Percentiles rank a stretch among this genome's conserved stretches.
Evolutionary conservation across 2,329 filamentous ascomycete species (phyloP).

Genomic region (Cytospora schulzeri): DNA sequence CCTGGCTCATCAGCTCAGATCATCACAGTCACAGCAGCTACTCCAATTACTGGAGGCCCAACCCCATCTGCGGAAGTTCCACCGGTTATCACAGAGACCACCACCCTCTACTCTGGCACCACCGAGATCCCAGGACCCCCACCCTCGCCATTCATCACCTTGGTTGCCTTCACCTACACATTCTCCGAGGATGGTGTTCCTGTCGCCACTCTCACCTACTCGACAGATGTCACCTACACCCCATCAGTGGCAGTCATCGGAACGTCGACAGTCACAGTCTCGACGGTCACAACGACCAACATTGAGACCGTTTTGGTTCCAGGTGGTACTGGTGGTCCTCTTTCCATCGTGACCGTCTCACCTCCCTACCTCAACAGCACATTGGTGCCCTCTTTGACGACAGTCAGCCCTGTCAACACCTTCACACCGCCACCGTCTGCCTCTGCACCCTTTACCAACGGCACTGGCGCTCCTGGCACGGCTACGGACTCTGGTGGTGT

Average conservation of each 20-base stretch:
- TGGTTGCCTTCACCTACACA: constrained; percentile 32
- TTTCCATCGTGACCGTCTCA: background rate
- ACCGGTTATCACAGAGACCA: constrained; percentile 12
- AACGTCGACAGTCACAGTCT: constrained; percentile 20
- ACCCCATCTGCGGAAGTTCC: constrained; percentile 9
- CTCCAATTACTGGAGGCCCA: constrained; percentile 9
- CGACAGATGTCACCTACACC: constrained; percentile 21
- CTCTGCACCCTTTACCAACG: constrained; percentile 8
- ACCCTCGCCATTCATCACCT: constrained; percentile 16
- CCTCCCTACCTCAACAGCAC: constrained; percentile 13
- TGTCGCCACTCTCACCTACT: constrained; percentile 23
- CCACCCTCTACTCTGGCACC: constrained; percentile 17
- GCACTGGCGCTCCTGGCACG: background rate
- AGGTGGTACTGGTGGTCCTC: constrained; percentile 6
- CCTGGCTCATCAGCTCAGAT: constrained; percentile 17
- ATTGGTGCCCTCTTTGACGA: constrained; percentile 13
- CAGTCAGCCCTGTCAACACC: constrained; percentile 6
- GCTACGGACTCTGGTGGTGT: background rate
- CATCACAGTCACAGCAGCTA: constrained; percentile 23
- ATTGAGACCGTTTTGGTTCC: constrained; percentile 20
- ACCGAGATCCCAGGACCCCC: constrained; percentile 20
- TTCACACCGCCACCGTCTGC: background rate
- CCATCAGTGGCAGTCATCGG: constrained; percentile 11
- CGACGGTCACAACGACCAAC: constrained; percentile 26
- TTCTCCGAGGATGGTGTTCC: constrained; percentile 26